Evolutionary conservation across 176 grass and related monocot genomes (phyloP).

Genomic region (Zea luxurians): DNA sequence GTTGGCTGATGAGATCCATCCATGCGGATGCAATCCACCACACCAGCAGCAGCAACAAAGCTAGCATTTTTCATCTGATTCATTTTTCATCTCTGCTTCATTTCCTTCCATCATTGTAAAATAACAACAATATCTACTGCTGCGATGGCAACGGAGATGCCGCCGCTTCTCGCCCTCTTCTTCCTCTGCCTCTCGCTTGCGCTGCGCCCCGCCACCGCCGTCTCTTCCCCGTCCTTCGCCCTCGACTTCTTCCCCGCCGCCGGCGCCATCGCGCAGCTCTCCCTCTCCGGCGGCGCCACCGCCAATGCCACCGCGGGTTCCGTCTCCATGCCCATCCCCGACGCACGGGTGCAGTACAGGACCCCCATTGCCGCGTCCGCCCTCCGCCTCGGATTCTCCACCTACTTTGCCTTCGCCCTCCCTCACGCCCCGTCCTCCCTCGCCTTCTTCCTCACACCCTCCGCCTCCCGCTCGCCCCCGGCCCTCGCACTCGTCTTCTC

Average conservation of each 20-base stretch:
- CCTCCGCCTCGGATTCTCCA: constrained; percentile 51
- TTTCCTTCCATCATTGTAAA: too few relatives aligned
- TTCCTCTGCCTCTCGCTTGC: background rate
- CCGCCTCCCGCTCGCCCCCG: background rate
- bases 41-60: too few relatives aligned
- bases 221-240: constrained; percentile 44
- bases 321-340: constrained; percentile 43
- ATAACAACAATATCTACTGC: too few relatives aligned
- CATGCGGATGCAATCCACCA: too few relatives aligned
- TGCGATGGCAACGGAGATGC: background rate
- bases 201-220: constrained; percentile 4
- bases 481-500: constrained; percentile 38
- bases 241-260: constrained; percentile 58
- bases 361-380: constrained; percentile 36
- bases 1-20: too few relatives aligned
- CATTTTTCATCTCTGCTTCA: too few relatives aligned
- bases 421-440: constrained; percentile 30
- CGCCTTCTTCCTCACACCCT: constrained; percentile 58
- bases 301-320: constrained; percentile 43
- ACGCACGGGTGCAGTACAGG: constrained; percentile 47
- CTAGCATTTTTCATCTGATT: background rate
- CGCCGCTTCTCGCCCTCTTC: background rate
- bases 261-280: constrained; percentile 47
- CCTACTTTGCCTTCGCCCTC: constrained; percentile 83
- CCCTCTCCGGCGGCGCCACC: constrained; percentile 47